Evolutionary conservation across 371 early-diverging fungal species (phyloP).

Genomic region (Capniomyces stellatus): DNA sequence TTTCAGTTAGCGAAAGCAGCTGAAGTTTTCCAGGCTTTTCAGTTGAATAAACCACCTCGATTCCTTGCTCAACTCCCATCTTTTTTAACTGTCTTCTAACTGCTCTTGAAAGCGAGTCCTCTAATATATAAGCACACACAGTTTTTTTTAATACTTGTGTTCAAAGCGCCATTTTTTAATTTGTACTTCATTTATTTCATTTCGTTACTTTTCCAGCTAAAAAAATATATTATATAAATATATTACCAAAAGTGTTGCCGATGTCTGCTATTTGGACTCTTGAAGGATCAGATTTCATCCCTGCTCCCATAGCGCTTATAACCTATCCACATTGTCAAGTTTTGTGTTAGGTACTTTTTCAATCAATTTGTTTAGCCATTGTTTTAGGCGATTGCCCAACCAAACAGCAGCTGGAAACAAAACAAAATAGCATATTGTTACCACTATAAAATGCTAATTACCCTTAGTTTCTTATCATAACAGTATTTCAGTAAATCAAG

Average conservation of each 20-base stretch:
- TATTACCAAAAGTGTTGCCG: conserved; percentile 63
- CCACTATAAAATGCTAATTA: too few species aligned
- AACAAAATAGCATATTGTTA: too few species aligned
- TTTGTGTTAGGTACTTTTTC: too few species aligned
- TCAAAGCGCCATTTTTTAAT: too few species aligned
- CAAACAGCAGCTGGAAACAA: too few species aligned
- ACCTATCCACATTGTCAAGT: too few species aligned
- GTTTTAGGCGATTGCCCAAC: too few species aligned
- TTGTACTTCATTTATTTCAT: too few species aligned
- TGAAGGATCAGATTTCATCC: conserved; percentile 84
- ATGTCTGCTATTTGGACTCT: conserved; percentile 89
- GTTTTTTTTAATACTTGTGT: too few species aligned
- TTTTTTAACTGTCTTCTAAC: conserved; percentile 56
- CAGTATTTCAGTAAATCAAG: conserved; percentile 74
- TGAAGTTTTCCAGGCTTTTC: conserved; percentile 77
- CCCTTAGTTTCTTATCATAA: conserved; percentile 38
- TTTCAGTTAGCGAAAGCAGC: conserved; percentile 59
- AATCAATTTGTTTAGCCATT: too few species aligned
- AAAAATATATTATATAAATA: conserved; percentile 9
- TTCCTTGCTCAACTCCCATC: conserved; percentile 45
- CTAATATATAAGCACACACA: too few species aligned
- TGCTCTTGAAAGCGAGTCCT: conserved; percentile 80
- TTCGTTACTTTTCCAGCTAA: too few species aligned
- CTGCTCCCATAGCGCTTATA: conserved; percentile 89
- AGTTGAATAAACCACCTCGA: conserved; percentile 79